Evolutionary conservation across 345 rosid species (phyloP).

Genomic region (Rhizophora apiculata): DNA sequence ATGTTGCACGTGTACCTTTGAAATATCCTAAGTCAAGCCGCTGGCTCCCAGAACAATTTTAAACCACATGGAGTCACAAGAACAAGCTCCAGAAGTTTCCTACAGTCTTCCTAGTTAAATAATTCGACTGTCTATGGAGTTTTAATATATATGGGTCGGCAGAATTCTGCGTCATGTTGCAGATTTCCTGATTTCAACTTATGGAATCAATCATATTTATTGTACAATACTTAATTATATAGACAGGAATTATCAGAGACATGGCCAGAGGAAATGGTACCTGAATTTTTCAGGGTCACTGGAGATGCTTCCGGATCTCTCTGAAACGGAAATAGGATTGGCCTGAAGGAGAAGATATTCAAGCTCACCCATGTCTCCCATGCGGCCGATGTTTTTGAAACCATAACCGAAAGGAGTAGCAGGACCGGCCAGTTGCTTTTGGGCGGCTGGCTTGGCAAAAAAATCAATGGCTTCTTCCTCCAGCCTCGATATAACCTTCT

Average conservation of each 20-base stretch:
- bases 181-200: not conserved
- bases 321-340: slow-evolving; percentile 41
- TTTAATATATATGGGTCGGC: not conserved
- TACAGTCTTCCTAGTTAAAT: not conserved
- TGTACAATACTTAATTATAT: no score
- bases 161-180: not conserved
- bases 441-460: slow-evolving; percentile 55
- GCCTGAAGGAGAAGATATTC: slow-evolving; percentile 73
- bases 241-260: not conserved
- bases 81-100: not conserved
- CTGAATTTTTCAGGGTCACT: slow-evolving; percentile 64
- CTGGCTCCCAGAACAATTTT: no score
- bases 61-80: not conserved
- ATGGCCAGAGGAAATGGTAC: slow-evolving; percentile 29
- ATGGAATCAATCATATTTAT: not conserved
- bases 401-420: slow-evolving; percentile 76
- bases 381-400: slow-evolving; percentile 66
- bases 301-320: slow-evolving; percentile 43
- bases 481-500: slow-evolving; percentile 31
- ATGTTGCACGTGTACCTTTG: slow-evolving; percentile 7
- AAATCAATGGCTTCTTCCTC: slow-evolving; percentile 59
- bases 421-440: slow-evolving; percentile 54
- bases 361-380: slow-evolving; percentile 77
- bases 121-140: no score
- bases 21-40: no score